Evolutionary conservation across 768 basidiomycete genomes (phyloP), one percentile per base, ranked within the genome.

Genomic region (Cantharellus cinnabarinus): DNA sequence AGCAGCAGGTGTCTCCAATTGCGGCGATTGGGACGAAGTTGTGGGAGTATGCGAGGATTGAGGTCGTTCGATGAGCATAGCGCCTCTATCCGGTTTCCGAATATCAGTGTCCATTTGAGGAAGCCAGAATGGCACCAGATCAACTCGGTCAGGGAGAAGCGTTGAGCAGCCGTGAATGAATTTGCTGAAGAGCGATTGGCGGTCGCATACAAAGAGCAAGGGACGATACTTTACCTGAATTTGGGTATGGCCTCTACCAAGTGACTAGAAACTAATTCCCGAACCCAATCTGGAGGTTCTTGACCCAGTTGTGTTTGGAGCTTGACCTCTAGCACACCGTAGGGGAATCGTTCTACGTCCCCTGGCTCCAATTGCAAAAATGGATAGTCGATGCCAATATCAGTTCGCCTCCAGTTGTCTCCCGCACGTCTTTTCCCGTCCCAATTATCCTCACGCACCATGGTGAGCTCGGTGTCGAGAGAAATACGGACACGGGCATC

Each of bases 401-500:
- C 95, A 55, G 78, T 90, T 53, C 95, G 76, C 41, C 95, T 79
- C 95, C 95, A 99, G 69, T 99, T 95, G 57, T 83, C 75, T 4
- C 81, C 80, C 0, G 89, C 72, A n/a, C 94, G 83, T 3, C 69
- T 68, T 42, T 69, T 68, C 2, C 84, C 87, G 69, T 97, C 93
- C 88, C 93, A 98, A 66, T 95, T 88, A 66, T 98, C 95, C 70
- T 99, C 95, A 62, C 95, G 79, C 58, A 95, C 70, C 78, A 99
- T 82, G 2, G 88, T 85, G 41, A 99, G 78, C 68, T 97, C 89
- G 0, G 95, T 99, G 67, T 99, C 95, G 61, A 99, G 81, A 15
- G 95, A 98, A 61, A 99, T 97, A 56, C 95, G 90, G 42, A 99
- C 95, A 57, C 89, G 81, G n/a, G 91, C 94, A 67, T 99, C 94